These are phyloP conservation scores for Gaeumannomyces tritici DNA, from an alignment of 2,329 filamentous ascomycete species.

Conservation along the genomic window DNA sequence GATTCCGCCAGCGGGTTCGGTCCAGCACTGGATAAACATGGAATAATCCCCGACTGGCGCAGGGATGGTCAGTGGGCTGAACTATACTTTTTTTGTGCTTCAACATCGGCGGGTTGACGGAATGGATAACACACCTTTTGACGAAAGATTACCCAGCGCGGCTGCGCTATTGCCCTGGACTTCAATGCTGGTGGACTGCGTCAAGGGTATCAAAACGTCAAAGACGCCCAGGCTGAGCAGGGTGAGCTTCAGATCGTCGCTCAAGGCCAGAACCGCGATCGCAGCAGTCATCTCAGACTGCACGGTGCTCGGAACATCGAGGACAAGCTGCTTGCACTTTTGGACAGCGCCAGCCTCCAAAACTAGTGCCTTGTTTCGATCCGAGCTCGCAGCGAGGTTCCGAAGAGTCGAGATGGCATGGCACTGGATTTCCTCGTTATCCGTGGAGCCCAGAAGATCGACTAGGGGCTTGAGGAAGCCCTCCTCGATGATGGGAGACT, in stretches of 20 bases:
- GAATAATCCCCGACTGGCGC: conserved; percentile 85
- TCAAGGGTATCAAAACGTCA: conserved; percentile 90
- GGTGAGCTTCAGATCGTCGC: conserved; percentile 89
- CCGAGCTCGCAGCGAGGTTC: conserved; percentile 92
- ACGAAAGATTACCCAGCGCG: conserved; percentile 88
- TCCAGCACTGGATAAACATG: conserved; percentile 93
- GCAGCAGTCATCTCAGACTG: conserved; percentile 99
- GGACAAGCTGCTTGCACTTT: conserved; percentile 94
- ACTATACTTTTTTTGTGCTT: too few species aligned
- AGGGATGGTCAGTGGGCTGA: background rate
- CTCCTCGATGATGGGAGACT: conserved; percentile 96
- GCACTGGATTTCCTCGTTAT: conserved; percentile 98
- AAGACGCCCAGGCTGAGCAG: conserved; percentile 89
- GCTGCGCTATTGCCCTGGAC: conserved; percentile 98
- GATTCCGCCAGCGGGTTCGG: conserved; percentile 83
- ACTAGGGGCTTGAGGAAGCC: conserved; percentile 92
- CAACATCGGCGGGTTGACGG: conserved; percentile 3
- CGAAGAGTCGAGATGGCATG: conserved; percentile 95
- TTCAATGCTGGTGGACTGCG: conserved; percentile 90
- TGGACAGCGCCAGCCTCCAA: conserved; percentile 93
- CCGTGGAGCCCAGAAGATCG: conserved; percentile 85
- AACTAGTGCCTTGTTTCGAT: conserved; percentile 96
- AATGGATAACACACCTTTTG: conserved; percentile 61
- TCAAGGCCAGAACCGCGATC: conserved; percentile 89
- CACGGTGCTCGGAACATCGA: conserved; percentile 86